A percentile compares a stretch with the other conserved stretches of the same genome.
These are phyloP conservation scores for Cupressus sempervirens DNA, from an alignment of 75 land plant species.

Conservation along the genomic window DNA sequence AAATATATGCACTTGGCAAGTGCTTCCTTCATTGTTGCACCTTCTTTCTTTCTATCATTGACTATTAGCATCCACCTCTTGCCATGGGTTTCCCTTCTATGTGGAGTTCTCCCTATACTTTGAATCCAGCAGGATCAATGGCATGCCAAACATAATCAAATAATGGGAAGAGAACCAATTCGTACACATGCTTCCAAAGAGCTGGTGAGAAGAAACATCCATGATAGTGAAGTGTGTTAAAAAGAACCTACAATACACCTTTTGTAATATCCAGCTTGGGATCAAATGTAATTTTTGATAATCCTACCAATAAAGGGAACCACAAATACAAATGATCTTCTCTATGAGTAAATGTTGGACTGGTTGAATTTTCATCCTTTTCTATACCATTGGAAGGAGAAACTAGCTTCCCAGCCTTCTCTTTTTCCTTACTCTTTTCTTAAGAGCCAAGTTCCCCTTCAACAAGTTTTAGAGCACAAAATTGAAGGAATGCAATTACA, in stretches of 20 bases:
- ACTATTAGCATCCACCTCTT: no score
- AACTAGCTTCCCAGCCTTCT: constrained; percentile 25
- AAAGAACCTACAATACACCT: constrained; percentile 87
- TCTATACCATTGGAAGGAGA: constrained; percentile 21
- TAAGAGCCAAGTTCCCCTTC: constrained; percentile 69
- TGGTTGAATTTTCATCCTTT: constrained; percentile 46
- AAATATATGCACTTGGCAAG: no score
- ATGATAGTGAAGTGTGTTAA: constrained; percentile 89
- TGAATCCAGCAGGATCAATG: no score
- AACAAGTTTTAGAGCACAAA: no score
- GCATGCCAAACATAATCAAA: constrained; percentile 98
- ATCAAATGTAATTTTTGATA: constrained; percentile 97
- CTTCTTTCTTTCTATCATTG: no score
- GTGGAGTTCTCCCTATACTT: no score
- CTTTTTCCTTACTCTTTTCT: constrained; percentile 49
- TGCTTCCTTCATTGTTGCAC: no score
- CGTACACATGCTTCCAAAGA: constrained; percentile 95
- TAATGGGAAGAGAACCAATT: constrained; percentile 90
- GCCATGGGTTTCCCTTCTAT: no score
- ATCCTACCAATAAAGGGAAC: constrained; percentile 96
- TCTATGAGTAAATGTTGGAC: constrained; percentile 59
- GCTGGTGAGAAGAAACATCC: constrained; percentile 89
- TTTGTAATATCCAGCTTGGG: constrained; percentile 93
- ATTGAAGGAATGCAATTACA: no score
- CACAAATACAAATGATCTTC: constrained; percentile 94